Evolutionary conservation across 305 asterid species (phyloP), one percentile per base, ranked within the genome.

Genomic region (Lippia alba): DNA sequence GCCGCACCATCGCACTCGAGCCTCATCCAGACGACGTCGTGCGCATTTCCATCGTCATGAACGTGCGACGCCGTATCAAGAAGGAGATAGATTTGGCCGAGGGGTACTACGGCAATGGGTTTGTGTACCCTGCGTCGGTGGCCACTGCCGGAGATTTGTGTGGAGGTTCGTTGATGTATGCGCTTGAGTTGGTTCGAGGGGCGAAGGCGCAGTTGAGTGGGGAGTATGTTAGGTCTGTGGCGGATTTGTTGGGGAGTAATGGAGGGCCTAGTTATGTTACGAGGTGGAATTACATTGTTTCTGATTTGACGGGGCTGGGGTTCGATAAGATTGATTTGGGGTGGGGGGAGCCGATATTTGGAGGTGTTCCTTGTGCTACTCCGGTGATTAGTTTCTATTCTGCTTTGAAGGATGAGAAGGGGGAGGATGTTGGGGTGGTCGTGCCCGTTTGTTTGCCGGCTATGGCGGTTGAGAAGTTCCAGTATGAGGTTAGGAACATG

Each of bases 61-160:
- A 16, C 3, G 9, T 49, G 3, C 69, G 75, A 11, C 33, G 49
- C 3, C 30, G 30, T 24, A 24, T 24, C 0, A 66, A 49, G 56
- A 57, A 12, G 40, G 30, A 30, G 9, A 41, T 11, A 41, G 41
- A 44, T 4, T 19, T 71, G 58, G 73, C 80, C 6, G 0, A 1
- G 0, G 78, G 78, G 8, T 79, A 75, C 16, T 79, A 79, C 5
- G 80, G 80, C 0, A 79, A 79, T 50, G 76, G 73, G 3, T 17
- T 67, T 0, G 14, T 66, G 7, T 11, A 16, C n/a, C 64, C 79
- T 0, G 61, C 73, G 2, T 46, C 73, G 1, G n/a, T 73, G 11
- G 34, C 75, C 9, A 73, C n/a, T 33, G 73, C 68, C 1, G 41
- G 49, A 8, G 32, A 0, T 10, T 51, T 76, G 9, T 64, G 65